phyloP scores from a whole-genome alignment of 345 rosid genomes.

The Conringia planisiliqua region DNA sequence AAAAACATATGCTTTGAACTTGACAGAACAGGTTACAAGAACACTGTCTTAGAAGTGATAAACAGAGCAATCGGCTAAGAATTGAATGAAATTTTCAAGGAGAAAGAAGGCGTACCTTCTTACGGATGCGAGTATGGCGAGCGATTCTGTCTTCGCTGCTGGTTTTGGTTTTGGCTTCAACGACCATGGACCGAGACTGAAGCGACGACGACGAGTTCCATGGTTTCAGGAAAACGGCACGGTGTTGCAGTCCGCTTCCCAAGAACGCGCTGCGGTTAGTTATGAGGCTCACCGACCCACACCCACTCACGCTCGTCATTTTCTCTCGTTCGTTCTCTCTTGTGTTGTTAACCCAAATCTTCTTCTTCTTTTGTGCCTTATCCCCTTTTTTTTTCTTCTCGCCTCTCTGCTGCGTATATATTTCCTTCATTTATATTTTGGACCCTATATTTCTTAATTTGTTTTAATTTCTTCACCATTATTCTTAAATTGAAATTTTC shows the following conservation, averaged over 20 bases:
- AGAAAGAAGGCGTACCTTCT: constrained; percentile 54
- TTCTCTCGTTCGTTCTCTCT: not conserved
- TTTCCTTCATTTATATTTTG: constrained; percentile 4
- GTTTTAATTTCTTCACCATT: not conserved
- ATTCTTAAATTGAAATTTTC: too few species aligned
- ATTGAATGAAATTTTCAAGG: not conserved
- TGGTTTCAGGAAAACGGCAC: constrained; percentile 30
- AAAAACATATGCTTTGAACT: not conserved
- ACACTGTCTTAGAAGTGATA: not conserved
- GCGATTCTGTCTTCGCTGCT: constrained; percentile 71
- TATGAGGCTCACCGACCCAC: constrained; percentile 21
- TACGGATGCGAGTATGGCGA: constrained; percentile 85
- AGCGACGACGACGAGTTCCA: constrained; percentile 2
- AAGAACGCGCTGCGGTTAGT: constrained; percentile 29
- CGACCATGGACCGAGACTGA: constrained; percentile 28
- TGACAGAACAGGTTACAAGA: not conserved
- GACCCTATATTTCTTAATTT: not conserved
- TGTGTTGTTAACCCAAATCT: not conserved
- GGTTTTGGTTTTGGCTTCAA: constrained; percentile 68
- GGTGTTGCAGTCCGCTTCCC: constrained; percentile 32
- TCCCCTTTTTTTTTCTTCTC: constrained; percentile 12
- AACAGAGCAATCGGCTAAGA: not conserved
- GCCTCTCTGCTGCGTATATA: constrained; percentile 7
- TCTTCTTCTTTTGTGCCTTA: constrained; percentile 16
- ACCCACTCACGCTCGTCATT: constrained; percentile 36